Evolutionary conservation across 192 early-diverging fungal genomes (phyloP), one percentile per base, ranked within the genome.

Genomic region (Dissophora ornata): DNA sequence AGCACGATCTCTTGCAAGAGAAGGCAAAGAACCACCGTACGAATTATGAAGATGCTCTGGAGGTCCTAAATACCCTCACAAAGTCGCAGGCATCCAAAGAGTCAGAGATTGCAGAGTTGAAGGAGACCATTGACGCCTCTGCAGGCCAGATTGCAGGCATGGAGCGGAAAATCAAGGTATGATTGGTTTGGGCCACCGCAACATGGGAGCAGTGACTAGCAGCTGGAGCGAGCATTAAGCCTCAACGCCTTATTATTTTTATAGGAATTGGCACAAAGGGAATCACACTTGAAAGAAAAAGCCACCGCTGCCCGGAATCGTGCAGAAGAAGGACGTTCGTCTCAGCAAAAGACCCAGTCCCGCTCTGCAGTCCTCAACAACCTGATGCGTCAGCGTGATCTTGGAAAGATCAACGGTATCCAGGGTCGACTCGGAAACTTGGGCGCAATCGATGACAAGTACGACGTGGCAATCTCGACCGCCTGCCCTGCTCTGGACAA

Each of bases 391-490:
- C 86, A 93, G 81, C 85, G 86, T 48, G 86, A 93, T 45, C 78
- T 84, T 28, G 94, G 92, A 0, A 79, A 85, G 44, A 93, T 96
- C 57, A 74, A 71, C 11, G 95, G 94, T 8, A 91, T 96, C 45
- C 85, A 91, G 64, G 92, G 87, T 64, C 90, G 98, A 9, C 83
- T 99, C 21, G 98, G 98, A n/a, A 92, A 95, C 59, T 81, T 99
- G n/a, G 98, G 97, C 25, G 90, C 92, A 1, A 97, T 99, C 67
- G 93, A 94, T 51, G 91, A 92, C 56, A 90, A 89, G 75, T 99
- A 96, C 63, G 98, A 98, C 79, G 90, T 98, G 8, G 97, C 97
- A 0, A 90, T 98, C 18, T 97, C 96, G 3, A 98, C 95, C 3
- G 91, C 95, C 0, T 97, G 94, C 49, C 85, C 87, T 19, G 80